Base-by-base conservation (phyloP, 225 moss, liverwort and hornwort genomes). In the Lunularia cruciata region DNA sequence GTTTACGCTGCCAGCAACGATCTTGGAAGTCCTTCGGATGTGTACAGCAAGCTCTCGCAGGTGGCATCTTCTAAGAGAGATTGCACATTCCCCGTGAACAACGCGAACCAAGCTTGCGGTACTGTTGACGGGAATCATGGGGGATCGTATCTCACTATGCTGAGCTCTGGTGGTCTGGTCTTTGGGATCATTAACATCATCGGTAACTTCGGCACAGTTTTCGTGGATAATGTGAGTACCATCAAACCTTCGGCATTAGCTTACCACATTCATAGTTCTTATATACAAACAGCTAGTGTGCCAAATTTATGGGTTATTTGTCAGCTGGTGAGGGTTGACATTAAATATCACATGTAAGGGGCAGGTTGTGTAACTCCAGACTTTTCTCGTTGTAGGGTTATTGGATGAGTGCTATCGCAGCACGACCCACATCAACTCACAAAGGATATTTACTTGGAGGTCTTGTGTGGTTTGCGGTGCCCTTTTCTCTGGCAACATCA, bases 111-210 rank as follows among this genome's bases (percentile, higher is more conserved):
- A 38, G 90, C 90, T 1, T 94, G 93, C 54, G 90, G 90, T 15
- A 77, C 76, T 10, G 84, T 94, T 11, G 0, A 0, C 13, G 87
- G 88, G 9, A 94, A 94, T 58, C 61, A 86, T 16, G 93, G 90
- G 53, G 93, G 93, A 0, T 88, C 93, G 0, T 94, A 94, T 32
- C 88, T 94, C 60, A 94, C 90, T 40, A 90, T 94, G 90, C 84
- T 94, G 15, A 86, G 85, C 70, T 79, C 77, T 1, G 88, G 90
- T 11, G 93, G 93, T n/a, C 76, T 94, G 23, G 87, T 88, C 62
- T 94, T 94, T 58, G 90, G 90, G 36, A 73, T 94, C 71, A 93
- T 93, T 80, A 94, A 94, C 78, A 88, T 94, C 68, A 90, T 94
- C 36, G 90, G 93, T 61, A 94, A 94, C 75, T 94, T 94, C 65